These are phyloP conservation scores for Phytophthora lateralis DNA, from an alignment of 352 stramenopile species.

Conservation along the genomic window DNA sequence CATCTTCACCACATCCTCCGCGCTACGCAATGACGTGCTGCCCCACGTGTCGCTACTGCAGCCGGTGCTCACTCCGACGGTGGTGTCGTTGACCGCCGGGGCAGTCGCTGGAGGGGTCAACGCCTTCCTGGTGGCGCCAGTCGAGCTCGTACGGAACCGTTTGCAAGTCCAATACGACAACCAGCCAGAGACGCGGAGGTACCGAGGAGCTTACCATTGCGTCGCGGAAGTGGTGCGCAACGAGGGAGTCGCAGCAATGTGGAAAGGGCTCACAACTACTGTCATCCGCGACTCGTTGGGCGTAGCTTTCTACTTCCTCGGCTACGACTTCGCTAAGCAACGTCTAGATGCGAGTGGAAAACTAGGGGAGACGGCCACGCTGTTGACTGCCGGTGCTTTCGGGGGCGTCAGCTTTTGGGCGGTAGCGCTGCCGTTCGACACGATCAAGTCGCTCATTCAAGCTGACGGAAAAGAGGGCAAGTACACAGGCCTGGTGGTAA, in stretches of 20 bases:
- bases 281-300: conserved; percentile 84
- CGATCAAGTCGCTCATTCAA: conserved; percentile 86
- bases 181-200: conserved; percentile 45
- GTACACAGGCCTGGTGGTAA: conserved; percentile 52
- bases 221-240: conserved; percentile 58
- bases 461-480: conserved; percentile 51
- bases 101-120: conserved; percentile 75
- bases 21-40: conserved; percentile 61
- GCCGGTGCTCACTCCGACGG: conserved; percentile 48
- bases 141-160: conserved; percentile 84
- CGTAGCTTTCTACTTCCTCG: conserved; percentile 87
- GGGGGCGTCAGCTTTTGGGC: conserved; percentile 88
- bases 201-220: conserved; percentile 63
- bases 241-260: conserved; percentile 70
- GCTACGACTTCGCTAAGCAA: conserved; percentile 78
- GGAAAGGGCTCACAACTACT: conserved; percentile 76
- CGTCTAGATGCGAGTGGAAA: conserved; percentile 26
- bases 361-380: conserved; percentile 50
- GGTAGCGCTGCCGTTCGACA: conserved; percentile 86
- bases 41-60: conserved; percentile 38
- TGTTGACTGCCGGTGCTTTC: conserved; percentile 72
- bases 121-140: conserved; percentile 70
- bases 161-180: conserved; percentile 81
- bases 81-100: conserved; percentile 46
- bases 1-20: conserved; percentile 83